These are phyloP conservation scores for Plasmodium fragile DNA, from an alignment of 169 alveolate species.

Conservation along the genomic window DNA sequence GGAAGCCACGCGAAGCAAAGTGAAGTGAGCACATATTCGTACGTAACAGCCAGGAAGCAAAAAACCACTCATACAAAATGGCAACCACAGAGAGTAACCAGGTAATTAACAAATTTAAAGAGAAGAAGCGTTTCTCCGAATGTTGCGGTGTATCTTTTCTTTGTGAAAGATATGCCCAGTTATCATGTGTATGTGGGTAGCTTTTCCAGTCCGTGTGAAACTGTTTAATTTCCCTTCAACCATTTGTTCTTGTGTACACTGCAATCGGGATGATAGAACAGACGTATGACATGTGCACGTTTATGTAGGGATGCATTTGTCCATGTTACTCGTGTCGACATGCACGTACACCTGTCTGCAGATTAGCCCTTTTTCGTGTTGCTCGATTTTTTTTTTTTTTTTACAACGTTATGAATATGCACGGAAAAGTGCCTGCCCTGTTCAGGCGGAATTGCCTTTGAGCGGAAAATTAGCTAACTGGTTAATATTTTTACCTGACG, in stretches of 20 bases:
- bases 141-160: neutral
- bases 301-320: neutral
- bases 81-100: slow-evolving; percentile 68
- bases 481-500: neutral
- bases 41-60: neutral
- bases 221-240: neutral
- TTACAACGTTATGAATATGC: neutral
- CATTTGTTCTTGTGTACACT: slow-evolving; percentile 15
- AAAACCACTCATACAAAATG: slow-evolving; percentile 10
- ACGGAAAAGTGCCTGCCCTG: neutral
- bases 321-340: neutral
- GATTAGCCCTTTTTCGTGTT: neutral
- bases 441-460: neutral
- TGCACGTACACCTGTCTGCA: neutral
- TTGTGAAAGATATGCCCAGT: neutral
- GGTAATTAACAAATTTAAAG: slow-evolving; percentile 21
- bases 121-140: neutral
- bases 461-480: neutral
- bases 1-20: neutral
- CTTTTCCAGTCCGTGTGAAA: neutral
- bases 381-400: neutral
- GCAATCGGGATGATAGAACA: neutral
- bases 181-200: neutral
- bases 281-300: neutral
- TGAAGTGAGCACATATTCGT: neutral